Conservation (phyloP, 208 protist species). For the Entamoeba invadens region DNA sequence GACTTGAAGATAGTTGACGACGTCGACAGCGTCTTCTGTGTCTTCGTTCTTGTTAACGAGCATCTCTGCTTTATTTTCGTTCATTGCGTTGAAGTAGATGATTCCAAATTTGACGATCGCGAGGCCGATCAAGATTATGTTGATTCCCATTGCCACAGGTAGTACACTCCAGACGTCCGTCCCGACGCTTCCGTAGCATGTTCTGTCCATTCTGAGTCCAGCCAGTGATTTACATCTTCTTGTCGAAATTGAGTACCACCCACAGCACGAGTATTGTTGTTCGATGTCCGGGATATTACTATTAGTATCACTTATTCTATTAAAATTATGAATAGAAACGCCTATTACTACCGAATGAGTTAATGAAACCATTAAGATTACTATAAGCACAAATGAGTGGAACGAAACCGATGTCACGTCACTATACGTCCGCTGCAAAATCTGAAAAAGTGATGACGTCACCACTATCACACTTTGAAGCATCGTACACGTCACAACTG, state of each 20-base stretch:
- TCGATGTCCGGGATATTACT: neutral
- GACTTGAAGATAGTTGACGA: neutral
- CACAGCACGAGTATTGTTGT: neutral
- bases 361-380: neutral
- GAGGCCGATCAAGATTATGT: neutral
- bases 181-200: neutral
- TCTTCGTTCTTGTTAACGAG: neutral
- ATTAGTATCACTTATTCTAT: neutral
- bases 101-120: neutral
- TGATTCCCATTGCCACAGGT: neutral
- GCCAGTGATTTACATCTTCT: neutral
- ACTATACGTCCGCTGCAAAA: neutral
- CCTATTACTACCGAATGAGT: neutral
- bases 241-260: neutral
- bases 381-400: neutral
- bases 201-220: neutral
- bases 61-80: too few species aligned
- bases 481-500: neutral
- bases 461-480: neutral
- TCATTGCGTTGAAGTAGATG: too few species aligned
- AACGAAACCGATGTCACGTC: neutral
- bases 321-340: neutral
- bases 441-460: neutral
- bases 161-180: neutral
- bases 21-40: neutral